Evolutionary conservation across 202 grass and related monocot genomes (phyloP), one percentile per base, ranked within the genome.

Genomic region (Brachypodium distachyon): DNA sequence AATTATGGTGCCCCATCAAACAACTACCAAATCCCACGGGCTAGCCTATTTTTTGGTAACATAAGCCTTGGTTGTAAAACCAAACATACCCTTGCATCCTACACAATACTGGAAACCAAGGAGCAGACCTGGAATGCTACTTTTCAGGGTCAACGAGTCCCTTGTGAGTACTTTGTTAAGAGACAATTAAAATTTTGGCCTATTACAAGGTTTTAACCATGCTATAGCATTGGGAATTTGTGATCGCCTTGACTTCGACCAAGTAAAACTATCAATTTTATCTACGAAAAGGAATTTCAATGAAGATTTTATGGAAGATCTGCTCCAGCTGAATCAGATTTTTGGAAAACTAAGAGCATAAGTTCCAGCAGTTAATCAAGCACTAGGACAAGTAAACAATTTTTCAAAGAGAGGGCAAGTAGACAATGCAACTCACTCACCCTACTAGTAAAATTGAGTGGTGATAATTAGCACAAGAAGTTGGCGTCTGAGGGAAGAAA

Each of bases 1-100:
- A n/a, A n/a, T n/a, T n/a, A n/a, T n/a, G n/a, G n/a, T n/a, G n/a
- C n/a, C n/a, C n/a, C n/a, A n/a, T n/a, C n/a, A n/a, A n/a, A n/a
- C n/a, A n/a, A n/a, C n/a, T n/a, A n/a, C n/a, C n/a, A n/a, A n/a
- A n/a, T n/a, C n/a, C n/a, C n/a, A n/a, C n/a, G n/a, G n/a, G n/a
- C n/a, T n/a, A n/a, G n/a, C n/a, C n/a, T n/a, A n/a, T n/a, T n/a
- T n/a, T n/a, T n/a, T n/a, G n/a, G n/a, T n/a, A n/a, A n/a, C n/a
- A n/a, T n/a, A n/a, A n/a, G n/a, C n/a, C n/a, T n/a, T n/a, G n/a
- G n/a, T n/a, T n/a, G n/a, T n/a, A n/a, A n/a, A n/a, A n/a, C n/a
- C n/a, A n/a, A n/a, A n/a, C n/a, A n/a, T n/a, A n/a, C n/a, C n/a
- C 37, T 49, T 66, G 51, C 65, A 73, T 58, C 56, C 73, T 68